Percentiles rank a stretch among this genome's conserved stretches.
Evolutionary conservation across 768 basidiomycete genomes (phyloP).

Genomic region (Cubamyces lactineus): DNA sequence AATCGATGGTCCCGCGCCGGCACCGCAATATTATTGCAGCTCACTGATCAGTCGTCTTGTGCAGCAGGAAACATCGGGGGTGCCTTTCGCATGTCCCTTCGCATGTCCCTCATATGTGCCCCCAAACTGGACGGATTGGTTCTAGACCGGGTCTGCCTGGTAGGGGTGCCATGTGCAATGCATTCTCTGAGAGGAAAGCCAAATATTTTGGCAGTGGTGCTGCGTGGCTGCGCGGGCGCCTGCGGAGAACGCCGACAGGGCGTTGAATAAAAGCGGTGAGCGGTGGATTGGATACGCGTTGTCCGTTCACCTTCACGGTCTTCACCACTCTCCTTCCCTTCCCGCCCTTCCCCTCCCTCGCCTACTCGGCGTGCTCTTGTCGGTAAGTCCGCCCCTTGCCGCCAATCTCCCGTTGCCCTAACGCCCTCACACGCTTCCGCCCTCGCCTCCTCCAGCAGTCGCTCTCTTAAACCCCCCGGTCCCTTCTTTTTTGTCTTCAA

Average conservation of each 20-base stretch:
- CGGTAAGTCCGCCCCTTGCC: slow-evolving; percentile 24
- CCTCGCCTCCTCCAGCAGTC: slow-evolving; percentile 22
- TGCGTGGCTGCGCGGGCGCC: slow-evolving; percentile 1
- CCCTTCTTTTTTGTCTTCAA: slow-evolving; percentile 20
- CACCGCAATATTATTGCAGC: no score
- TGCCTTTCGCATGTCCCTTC: no score
- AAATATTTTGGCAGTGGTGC: slow-evolving; percentile 6
- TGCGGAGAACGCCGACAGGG: slow-evolving; percentile 8
- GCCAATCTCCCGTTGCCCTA: slow-evolving; percentile 9
- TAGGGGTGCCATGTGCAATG: background rate
- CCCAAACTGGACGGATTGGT: background rate
- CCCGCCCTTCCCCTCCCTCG: slow-evolving; percentile 22
- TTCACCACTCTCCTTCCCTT: slow-evolving; percentile 28
- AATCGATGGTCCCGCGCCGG: no score
- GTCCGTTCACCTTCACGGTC: slow-evolving; percentile 26
- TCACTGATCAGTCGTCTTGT: background rate
- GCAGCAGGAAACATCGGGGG: background rate
- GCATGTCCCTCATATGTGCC: background rate
- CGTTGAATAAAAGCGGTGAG: slow-evolving; percentile 16
- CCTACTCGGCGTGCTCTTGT: slow-evolving; percentile 26
- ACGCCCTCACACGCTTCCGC: slow-evolving; percentile 9
- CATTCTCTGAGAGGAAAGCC: background rate
- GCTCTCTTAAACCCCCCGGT: slow-evolving; percentile 29
- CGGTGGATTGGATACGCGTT: background rate
- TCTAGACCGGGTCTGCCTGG: slow-evolving; percentile 4